phyloP scores from a whole-genome alignment of 441 rosid species.

The Breynia disticha region DNA sequence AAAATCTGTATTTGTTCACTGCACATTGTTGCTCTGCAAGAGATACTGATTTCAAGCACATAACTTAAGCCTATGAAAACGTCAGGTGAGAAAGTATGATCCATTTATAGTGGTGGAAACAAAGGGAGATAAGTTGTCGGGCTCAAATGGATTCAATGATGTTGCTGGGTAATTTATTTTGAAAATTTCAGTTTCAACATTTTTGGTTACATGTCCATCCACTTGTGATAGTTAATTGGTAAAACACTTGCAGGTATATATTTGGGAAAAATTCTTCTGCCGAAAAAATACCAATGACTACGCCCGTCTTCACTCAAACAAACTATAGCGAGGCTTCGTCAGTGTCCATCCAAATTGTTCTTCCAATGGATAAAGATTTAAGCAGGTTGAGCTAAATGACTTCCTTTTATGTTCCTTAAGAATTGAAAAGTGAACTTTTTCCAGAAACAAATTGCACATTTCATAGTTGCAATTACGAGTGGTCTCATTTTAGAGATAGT shows the following conservation, averaged over 20 bases:
- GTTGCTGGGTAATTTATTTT: conserved; percentile 50
- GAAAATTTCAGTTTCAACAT: background rate
- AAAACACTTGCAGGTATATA: conserved; percentile 39
- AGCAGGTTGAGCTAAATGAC: conserved; percentile 30
- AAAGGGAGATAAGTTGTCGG: conserved; percentile 58
- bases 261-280: conserved; percentile 61
- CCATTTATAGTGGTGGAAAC: conserved; percentile 75
- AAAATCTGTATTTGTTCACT: too few species aligned
- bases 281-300: conserved; percentile 82
- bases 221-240: conserved; percentile 4
- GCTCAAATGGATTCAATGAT: conserved; percentile 63
- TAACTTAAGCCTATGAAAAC: background rate
- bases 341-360: conserved; percentile 66
- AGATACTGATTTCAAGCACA: background rate
- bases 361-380: conserved; percentile 59
- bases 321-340: conserved; percentile 36
- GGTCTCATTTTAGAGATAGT: background rate
- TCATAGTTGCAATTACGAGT: background rate
- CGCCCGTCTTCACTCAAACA: conserved; percentile 77
- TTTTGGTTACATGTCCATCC: background rate
- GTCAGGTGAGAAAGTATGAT: conserved; percentile 55
- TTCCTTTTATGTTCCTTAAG: background rate
- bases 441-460: background rate
- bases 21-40: too few species aligned
- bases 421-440: background rate